Base-by-base conservation (phyloP, 1,284 basidiomycete genomes). In the Ceratorhiza oryzae-sativae region DNA sequence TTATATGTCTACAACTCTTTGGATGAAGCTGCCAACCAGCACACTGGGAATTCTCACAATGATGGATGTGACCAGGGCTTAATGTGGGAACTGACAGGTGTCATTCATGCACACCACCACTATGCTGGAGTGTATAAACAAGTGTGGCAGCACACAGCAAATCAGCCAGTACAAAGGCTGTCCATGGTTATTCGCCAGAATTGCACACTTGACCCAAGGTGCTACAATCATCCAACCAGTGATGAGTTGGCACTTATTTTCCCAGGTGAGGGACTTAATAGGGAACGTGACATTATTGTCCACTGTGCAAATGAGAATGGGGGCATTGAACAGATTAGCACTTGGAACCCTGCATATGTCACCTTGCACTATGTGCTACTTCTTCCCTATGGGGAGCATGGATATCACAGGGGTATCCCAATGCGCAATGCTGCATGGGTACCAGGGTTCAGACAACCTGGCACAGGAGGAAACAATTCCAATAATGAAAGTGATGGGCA, bases 171-270 rank as follows among this genome's bases (percentile, higher is more conserved):
- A n/a, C 55, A 58, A 34, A 34, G 6, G 4, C 9, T 58, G 51
- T 73, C 0, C 32, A 61, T 42, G 45, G 32, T 60, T 3, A 75
- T 20, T 13, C 49, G 49, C 3, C 30, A 72, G 27, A 60, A n/a
- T 42, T 32, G 53, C 48, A 59, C 55, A n/a, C 42, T 45, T 67
- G 80, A 83, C 73, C 77, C 67, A 0, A 75, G 79, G 0, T 75
- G 77, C 0, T 82, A 83, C 60, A 84, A 83, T 72, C 73, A 80
- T 0, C 82, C 81, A 3, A 79, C 79, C 3, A 79, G 78, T 4
- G 77, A 82, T 76, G 83, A 84, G 73, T 77, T 84, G 63, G 81
- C 81, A 0, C 76, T 80, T 1, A 77, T 84, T 25, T 27, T 83
- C 8, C 82, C 82, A 25, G 77, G 79, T 30, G 71, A 76, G 46